Evolutionary conservation across 1,139 yeast species (phyloP).

Genomic region (Yamadazyma aaseri): DNA sequence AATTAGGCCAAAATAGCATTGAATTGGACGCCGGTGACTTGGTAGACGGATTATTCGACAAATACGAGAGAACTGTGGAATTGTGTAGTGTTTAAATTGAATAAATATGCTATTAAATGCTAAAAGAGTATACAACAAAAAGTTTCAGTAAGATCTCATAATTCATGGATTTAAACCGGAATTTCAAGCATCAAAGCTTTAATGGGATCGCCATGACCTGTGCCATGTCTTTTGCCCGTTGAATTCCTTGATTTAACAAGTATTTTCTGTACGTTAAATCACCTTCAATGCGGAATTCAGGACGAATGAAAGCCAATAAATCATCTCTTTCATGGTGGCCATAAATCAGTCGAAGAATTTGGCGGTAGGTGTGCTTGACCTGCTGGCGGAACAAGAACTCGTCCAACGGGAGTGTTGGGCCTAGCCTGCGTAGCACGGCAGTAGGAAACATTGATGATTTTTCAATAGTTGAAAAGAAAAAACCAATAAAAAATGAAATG

Average conservation of each 20-base stretch:
- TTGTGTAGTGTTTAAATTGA: background rate
- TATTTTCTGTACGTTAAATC: constrained; percentile 40
- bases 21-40: constrained; percentile 10
- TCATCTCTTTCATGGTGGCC: constrained; percentile 38
- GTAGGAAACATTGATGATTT: constrained; percentile 5
- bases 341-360: constrained; percentile 32
- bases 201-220: constrained; percentile 20
- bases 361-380: constrained; percentile 33
- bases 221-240: constrained; percentile 27
- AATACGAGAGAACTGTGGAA: constrained; percentile 10
- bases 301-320: constrained; percentile 31
- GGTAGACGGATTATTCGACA: constrained; percentile 12
- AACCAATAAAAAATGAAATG: too few species aligned
- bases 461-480: background rate
- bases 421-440: constrained; percentile 10
- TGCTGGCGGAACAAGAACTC: constrained; percentile 42
- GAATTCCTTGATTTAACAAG: constrained; percentile 35
- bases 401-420: constrained; percentile 31
- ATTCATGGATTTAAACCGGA: too few species aligned
- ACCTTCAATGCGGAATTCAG: constrained; percentile 32
- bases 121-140: too few species aligned
- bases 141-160: too few species aligned
- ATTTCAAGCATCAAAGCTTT: too few species aligned
- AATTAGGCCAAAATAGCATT: constrained; percentile 7
- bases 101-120: constrained; percentile 1